These are phyloP conservation scores for Ampelocalamus luodianensis DNA, from an alignment of 176 grass and related monocot species.

Conservation along the genomic window DNA sequence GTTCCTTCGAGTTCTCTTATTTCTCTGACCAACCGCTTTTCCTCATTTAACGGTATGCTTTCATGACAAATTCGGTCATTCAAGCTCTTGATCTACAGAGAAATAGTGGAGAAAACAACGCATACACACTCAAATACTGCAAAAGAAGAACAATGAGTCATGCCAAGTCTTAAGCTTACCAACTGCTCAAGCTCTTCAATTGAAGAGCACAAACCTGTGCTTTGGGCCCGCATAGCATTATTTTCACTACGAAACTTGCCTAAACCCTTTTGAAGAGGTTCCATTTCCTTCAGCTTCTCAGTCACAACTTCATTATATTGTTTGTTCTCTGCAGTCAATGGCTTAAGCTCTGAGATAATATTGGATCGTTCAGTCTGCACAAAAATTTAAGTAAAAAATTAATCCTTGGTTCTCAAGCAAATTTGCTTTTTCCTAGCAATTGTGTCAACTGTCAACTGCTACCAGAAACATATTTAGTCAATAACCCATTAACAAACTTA, in stretches of 20 bases:
- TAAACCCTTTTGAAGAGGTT: slow-evolving; percentile 72
- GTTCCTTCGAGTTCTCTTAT: slow-evolving; percentile 91
- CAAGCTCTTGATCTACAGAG: slow-evolving; percentile 71
- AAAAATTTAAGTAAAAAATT: slow-evolving; percentile 25
- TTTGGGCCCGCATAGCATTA: slow-evolving; percentile 67
- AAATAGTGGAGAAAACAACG: slow-evolving; percentile 29
- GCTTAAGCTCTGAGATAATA: slow-evolving; percentile 71
- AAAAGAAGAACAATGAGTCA: slow-evolving; percentile 4
- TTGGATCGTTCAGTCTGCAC: slow-evolving; percentile 69
- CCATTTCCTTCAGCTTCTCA: slow-evolving; percentile 81
- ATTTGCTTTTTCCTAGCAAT: neutral
- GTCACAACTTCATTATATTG: slow-evolving; percentile 67
- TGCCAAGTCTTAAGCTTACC: slow-evolving; percentile 48
- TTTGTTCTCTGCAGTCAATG: slow-evolving; percentile 73
- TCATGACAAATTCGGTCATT: slow-evolving; percentile 88
- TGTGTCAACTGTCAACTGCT: neutral
- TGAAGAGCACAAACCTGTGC: slow-evolving; percentile 85
- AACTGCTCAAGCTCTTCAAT: slow-evolving; percentile 80
- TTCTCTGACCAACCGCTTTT: slow-evolving; percentile 84
- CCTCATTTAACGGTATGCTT: slow-evolving; percentile 81
- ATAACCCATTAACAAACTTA: neutral
- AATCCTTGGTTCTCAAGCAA: neutral
- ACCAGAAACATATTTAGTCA: neutral
- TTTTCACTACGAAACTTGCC: slow-evolving; percentile 82
- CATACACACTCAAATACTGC: slow-evolving; percentile 34